These are phyloP conservation scores for Trebouxiophyceae sp. DNA, from an alignment of 163 green algal genomes.

Conservation along the genomic window DNA sequence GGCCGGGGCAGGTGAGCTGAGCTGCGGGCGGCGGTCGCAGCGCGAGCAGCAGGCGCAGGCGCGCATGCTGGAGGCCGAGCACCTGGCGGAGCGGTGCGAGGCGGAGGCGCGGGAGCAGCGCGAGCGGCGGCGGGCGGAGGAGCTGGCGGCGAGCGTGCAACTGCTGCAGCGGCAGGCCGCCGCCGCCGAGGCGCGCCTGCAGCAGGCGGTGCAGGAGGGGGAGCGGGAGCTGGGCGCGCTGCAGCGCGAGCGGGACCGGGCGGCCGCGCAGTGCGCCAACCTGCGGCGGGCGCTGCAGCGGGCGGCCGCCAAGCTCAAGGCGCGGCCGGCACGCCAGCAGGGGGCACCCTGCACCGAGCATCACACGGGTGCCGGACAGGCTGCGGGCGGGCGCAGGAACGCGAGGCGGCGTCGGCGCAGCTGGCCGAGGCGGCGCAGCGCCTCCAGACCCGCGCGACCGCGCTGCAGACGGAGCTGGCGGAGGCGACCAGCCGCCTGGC, in stretches of 20 bases:
- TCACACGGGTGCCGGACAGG: too few species aligned
- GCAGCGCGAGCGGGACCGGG: conserved; percentile 26
- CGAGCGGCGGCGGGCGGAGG: not conserved
- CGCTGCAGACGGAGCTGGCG: conserved; percentile 43
- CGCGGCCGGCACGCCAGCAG: not conserved
- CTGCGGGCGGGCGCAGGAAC: conserved; percentile 13
- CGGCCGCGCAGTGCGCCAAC: conserved; percentile 9
- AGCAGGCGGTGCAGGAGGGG: conserved; percentile 28
- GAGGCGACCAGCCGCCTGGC: conserved; percentile 29
- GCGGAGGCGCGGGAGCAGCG: not conserved
- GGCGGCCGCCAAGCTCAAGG: conserved; percentile 22
- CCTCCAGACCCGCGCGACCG: conserved; percentile 55
- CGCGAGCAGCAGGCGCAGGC: too few species aligned
- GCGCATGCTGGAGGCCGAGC: too few species aligned
- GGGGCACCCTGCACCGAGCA: not conserved
- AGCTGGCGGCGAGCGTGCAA: not conserved
- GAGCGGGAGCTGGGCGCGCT: conserved; percentile 20
- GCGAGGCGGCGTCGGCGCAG: conserved; percentile 27
- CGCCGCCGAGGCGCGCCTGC: not conserved
- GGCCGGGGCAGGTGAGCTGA: too few species aligned
- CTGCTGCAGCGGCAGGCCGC: not conserved
- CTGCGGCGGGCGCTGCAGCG: conserved; percentile 32
- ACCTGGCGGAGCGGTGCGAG: not conserved
- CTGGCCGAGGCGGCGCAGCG: conserved; percentile 49
- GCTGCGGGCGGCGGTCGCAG: too few species aligned